Base-by-base conservation (phyloP, 306 rosid genomes). In the Cicer bijugum region DNA sequence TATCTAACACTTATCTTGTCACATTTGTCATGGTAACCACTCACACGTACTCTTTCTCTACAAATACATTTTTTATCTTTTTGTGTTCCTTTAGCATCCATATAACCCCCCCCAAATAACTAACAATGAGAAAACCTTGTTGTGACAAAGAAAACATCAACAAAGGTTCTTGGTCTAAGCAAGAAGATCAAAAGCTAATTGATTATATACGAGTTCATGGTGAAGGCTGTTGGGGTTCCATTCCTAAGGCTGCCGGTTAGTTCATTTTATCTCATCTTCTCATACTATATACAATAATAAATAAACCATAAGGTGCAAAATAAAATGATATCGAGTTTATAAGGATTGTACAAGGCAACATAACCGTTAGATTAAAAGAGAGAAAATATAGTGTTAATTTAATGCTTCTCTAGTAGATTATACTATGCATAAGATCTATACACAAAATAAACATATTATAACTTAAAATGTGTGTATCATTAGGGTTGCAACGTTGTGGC, bases 81-180 rank as follows among this genome's bases (percentile, higher is more conserved):
- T 65, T 20, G 19, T 75, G 28, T 64, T 37, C 65, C 50, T 61
- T 35, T 33, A 59, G 66, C 19, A 28, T 28, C 33, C 33, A 28
- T 28, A 28, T 12, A 33, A 33, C 33, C 33, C 4, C 4, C 33
- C 11, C 17, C 17, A 33, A 33, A n/a, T 59, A 59, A 33, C 10
- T 35, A 59, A 59, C 15, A 52, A 88, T 87, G 96, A 88, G 90
- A 80, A 88, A 77, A 51, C 90, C 90, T 77, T 88, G 88, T 75
- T 88, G 92, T 81, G 88, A 84, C 23, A 83, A 87, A 63, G 86
- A 81, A 46, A 88, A 71, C 40, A 88, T 81, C 45, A 88, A 84
- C 86, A 90, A 88, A 73, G 96, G 96, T 40, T 88, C 92, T 20
- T 90, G 92, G 90, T 87, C 92, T 10, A 86, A 86, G 78, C 89